These are phyloP conservation scores for Casuarina cunninghamiana DNA, from an alignment of 306 rosid genomes.

Conservation along the genomic window DNA sequence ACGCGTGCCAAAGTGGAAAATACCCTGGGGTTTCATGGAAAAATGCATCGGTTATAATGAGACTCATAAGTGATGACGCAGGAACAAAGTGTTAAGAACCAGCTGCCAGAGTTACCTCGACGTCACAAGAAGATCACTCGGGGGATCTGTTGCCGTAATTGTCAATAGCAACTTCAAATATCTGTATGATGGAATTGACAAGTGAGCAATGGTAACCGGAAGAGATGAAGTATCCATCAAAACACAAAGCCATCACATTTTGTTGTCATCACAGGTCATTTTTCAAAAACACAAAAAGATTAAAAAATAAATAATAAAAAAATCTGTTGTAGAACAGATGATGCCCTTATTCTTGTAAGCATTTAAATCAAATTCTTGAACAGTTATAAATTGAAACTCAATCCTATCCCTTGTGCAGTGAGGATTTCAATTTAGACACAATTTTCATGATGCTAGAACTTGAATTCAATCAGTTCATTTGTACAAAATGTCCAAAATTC, in stretches of 20 bases:
- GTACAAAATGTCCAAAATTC: background rate
- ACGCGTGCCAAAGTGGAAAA: slow-evolving; percentile 54
- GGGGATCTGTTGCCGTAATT: slow-evolving; percentile 35
- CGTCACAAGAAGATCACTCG: slow-evolving; percentile 39
- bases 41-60: slow-evolving; percentile 5
- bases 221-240: background rate
- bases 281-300: background rate
- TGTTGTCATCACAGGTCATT: background rate
- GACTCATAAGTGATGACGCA: slow-evolving; percentile 18
- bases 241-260: background rate
- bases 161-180: slow-evolving; percentile 48
- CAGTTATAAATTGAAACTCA: background rate
- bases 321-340: background rate
- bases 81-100: slow-evolving; percentile 27
- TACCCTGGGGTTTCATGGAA: slow-evolving; percentile 48
- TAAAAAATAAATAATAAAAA: no score
- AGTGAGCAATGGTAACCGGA: slow-evolving; percentile 25
- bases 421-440: background rate
- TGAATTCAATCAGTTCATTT: background rate
- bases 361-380: background rate
- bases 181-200: slow-evolving; percentile 48
- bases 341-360: background rate
- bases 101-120: slow-evolving; percentile 48
- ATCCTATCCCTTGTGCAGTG: background rate
- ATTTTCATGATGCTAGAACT: background rate